Evolutionary conservation across 176 grass and related monocot genomes (phyloP), one percentile per base, ranked within the genome.

Genomic region (Ensete ventricosum): DNA sequence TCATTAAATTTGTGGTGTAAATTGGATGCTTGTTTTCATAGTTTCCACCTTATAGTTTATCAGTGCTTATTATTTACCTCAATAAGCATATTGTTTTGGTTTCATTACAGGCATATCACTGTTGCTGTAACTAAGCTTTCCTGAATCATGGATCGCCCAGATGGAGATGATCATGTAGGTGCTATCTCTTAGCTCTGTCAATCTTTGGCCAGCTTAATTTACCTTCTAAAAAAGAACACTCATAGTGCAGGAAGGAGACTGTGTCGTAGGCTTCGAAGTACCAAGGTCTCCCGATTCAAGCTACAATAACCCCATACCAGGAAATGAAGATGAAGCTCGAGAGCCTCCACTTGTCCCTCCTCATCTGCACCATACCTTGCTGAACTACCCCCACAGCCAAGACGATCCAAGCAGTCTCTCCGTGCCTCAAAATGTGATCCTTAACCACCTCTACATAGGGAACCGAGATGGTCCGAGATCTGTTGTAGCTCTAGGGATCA

Each of bases 391-490:
- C 4, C 85, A 85, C 1, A 88, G 83, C 67, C 90, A 97, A 69
- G 93, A 93, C 9, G 85, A 88, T 53, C 85, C 83, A 2, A 90
- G 74, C 73, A 86, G 77, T 62, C 83, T 97, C n/a, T 88, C 93
- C 49, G 54, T 70, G 2, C 90, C 93, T 2, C 93, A 93, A 65
- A 92, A 88, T 6, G 93, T 97, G 82, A 87, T 97, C 11, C 93
- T 97, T 6, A 97, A 97, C 64, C 93, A 97, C 79, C 90, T 97
- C 57, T 97, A 97, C 83, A 97, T 97, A 62, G 93, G 93, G 78
- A 97, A 93, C 24, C 52, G 52, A 75, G 93, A 97, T 70, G 88
- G 81, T 71, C 77, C 87, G 4, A 97, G 90, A 82, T 97, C 93
- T n/a, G 57, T 60, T 60, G 57, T 60, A 60, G 57, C 57, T 60